These are phyloP conservation scores for Macrophomina tecta DNA, from an alignment of 2,329 filamentous ascomycete genomes.

Conservation along the genomic window DNA sequence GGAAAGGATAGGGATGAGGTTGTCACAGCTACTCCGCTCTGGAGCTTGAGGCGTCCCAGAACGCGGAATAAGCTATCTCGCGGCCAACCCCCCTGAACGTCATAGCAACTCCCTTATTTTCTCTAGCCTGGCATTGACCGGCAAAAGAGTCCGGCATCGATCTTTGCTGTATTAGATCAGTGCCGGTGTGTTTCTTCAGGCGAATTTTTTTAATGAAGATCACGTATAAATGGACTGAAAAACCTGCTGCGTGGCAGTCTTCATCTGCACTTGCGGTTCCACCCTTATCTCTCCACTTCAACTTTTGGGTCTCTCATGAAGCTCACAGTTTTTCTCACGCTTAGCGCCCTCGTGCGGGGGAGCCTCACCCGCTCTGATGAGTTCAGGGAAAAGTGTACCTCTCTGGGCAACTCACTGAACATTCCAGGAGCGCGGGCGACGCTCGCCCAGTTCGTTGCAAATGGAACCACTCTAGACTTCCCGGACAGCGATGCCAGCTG, in stretches of 20 bases:
- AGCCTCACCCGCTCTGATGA: not conserved
- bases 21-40: not conserved
- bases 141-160: too few relatives aligned
- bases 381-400: not conserved
- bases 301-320: not conserved
- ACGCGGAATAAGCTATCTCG: not conserved
- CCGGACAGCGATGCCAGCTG: slow-evolving; percentile 34
- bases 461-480: slow-evolving; percentile 37
- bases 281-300: not conserved
- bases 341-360: not conserved
- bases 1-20: not conserved
- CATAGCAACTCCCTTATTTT: too few relatives aligned
- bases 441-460: slow-evolving; percentile 44
- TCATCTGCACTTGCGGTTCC: not conserved
- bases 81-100: too few relatives aligned
- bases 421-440: slow-evolving; percentile 44
- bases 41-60: not conserved
- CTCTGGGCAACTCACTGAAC: slow-evolving; percentile 31
- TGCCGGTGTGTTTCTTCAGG: too few relatives aligned
- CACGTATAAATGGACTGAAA: too few relatives aligned
- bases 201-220: too few relatives aligned
- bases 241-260: too few relatives aligned
- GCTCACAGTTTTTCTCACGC: not conserved
- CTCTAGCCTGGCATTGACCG: too few relatives aligned
- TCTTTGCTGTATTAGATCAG: too few relatives aligned